Conservation (phyloP, 768 basidiomycete species). For the Megacollybia marginata region DNA sequence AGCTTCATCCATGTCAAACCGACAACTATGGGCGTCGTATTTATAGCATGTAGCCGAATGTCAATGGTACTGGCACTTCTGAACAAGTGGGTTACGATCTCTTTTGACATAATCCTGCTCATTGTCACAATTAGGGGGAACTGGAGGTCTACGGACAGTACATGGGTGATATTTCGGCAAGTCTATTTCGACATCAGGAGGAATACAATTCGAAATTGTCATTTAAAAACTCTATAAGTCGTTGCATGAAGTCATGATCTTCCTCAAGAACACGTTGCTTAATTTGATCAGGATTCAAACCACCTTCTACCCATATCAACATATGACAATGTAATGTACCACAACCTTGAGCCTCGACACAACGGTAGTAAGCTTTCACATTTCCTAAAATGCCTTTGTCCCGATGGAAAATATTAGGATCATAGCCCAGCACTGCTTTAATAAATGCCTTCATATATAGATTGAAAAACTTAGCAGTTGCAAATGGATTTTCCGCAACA, state of each 20-base stretch:
- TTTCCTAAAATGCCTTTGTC: too few species aligned
- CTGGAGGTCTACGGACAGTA: neutral
- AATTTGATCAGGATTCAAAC: constrained; percentile 7
- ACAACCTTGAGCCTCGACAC: constrained; percentile 10
- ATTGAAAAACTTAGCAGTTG: constrained; percentile 14
- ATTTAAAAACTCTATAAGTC: constrained; percentile 4
- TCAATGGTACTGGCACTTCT: constrained; percentile 13
- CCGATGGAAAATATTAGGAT: neutral
- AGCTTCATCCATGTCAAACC: constrained; percentile 13
- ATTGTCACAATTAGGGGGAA: neutral
- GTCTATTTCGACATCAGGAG: neutral
- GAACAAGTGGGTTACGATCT: neutral
- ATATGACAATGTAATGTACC: too few species aligned
- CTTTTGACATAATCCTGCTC: neutral
- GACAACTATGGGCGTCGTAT: constrained; percentile 15
- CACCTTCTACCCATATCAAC: too few species aligned
- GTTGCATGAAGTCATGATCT: constrained; percentile 1
- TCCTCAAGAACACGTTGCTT: constrained; percentile 1
- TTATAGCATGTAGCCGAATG: constrained; percentile 23
- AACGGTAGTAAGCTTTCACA: neutral
- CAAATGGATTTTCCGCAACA: constrained; percentile 12
- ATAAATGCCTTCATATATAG: constrained; percentile 11
- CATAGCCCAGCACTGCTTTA: constrained; percentile 3
- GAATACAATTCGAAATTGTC: constrained; percentile 4
- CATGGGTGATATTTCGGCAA: neutral